Evolutionary conservation across 768 basidiomycete genomes (phyloP).

Genomic region (Auriscalpium orientale): DNA sequence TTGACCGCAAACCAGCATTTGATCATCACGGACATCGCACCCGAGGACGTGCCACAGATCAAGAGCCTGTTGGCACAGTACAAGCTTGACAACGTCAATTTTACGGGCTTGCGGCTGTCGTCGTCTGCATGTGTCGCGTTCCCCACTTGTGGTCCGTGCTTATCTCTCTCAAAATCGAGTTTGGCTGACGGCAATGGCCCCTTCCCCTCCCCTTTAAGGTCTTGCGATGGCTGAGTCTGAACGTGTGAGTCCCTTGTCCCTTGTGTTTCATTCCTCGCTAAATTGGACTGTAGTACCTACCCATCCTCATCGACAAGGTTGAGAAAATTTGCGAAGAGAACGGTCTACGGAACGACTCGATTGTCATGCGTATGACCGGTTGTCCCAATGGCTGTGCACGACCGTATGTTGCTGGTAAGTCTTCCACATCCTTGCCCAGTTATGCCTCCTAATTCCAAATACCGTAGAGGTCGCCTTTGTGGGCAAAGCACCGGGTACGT

Average conservation of each 20-base stretch:
- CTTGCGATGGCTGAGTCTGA: conserved; percentile 79
- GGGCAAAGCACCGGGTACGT: conserved; percentile 90
- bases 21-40: conserved; percentile 73
- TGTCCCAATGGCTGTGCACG: conserved; percentile 92
- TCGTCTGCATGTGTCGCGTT: conserved; percentile 96
- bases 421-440: neutral
- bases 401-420: conserved; percentile 80
- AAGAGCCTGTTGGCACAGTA: conserved; percentile 76
- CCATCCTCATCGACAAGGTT: conserved; percentile 87
- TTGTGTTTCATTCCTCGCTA: too few relatives aligned
- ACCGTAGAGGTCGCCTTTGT: conserved; percentile 85
- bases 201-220: conserved; percentile 26
- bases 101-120: conserved; percentile 73
- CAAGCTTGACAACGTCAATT: conserved; percentile 81
- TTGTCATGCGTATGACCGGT: conserved; percentile 98
- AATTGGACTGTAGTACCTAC: conserved; percentile 58
- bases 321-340: conserved; percentile 92
- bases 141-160: conserved; percentile 73
- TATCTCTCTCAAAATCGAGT: too few relatives aligned
- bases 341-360: conserved; percentile 87
- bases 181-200: neutral
- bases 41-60: conserved; percentile 67
- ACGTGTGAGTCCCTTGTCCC: conserved; percentile 35
- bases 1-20: conserved; percentile 95
- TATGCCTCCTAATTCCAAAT: neutral